Conservation (phyloP, 768 basidiomycete species). For the Lentinus brumalis region DNA sequence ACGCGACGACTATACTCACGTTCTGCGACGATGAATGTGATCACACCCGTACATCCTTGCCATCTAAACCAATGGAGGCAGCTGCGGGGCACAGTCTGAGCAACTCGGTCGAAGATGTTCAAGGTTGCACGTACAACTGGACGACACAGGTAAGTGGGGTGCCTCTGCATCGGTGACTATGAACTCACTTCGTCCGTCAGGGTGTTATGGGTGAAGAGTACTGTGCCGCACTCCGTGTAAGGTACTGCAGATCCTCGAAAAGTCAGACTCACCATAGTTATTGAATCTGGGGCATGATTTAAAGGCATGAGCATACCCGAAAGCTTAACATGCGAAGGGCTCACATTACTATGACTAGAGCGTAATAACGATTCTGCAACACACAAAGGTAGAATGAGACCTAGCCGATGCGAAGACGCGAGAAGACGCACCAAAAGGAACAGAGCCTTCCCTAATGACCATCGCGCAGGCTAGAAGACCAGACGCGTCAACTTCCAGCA, state of each 20-base stretch:
- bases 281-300: slow-evolving; percentile 46
- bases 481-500: neutral
- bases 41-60: slow-evolving; percentile 63
- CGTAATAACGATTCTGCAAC: slow-evolving; percentile 60
- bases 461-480: slow-evolving; percentile 47
- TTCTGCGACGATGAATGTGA: slow-evolving; percentile 57
- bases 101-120: neutral
- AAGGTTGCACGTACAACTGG: slow-evolving; percentile 17
- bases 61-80: slow-evolving; percentile 51
- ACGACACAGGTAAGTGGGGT: neutral
- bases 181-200: slow-evolving; percentile 19
- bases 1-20: slow-evolving; percentile 33
- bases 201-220: slow-evolving; percentile 36
- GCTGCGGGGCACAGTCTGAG: slow-evolving; percentile 5
- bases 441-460: slow-evolving; percentile 55
- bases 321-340: slow-evolving; percentile 22
- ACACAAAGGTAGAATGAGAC: neutral
- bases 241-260: neutral
- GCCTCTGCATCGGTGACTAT: too few relatives aligned
- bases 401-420: neutral
- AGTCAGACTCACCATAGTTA: slow-evolving; percentile 46
- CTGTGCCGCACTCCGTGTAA: neutral
- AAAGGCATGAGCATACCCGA: neutral
- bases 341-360: slow-evolving; percentile 51
- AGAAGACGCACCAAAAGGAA: slow-evolving; percentile 50